Conservation (phyloP, 176 grass and related monocot species). For the Bromus sterilis region DNA sequence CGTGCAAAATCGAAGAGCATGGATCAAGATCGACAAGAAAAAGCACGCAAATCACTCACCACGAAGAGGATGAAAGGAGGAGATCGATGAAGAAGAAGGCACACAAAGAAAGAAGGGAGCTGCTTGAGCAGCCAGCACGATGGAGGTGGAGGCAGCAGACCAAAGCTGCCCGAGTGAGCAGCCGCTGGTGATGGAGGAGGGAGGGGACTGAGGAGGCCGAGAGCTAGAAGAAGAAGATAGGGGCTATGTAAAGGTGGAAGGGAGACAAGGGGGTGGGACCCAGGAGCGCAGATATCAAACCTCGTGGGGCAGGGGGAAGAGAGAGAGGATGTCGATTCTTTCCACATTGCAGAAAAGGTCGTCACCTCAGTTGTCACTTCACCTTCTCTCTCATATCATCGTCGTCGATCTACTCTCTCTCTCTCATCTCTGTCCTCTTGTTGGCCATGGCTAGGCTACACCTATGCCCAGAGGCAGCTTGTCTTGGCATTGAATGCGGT, state of each 20-base stretch:
- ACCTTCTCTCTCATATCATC: constrained; percentile 12
- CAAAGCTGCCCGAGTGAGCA: not conserved
- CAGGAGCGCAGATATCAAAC: constrained; percentile 41
- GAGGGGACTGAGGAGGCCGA: not conserved
- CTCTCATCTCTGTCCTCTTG: not conserved
- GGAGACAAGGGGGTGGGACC: constrained; percentile 7
- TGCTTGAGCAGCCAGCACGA: not conserved
- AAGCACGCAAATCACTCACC: too few relatives aligned
- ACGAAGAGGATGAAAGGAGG: not conserved
- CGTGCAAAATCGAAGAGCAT: not conserved
- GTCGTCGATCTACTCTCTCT: not conserved
- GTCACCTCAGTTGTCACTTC: constrained; percentile 45
- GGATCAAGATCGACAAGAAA: not conserved
- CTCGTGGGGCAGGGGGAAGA: constrained; percentile 16
- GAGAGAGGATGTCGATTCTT: not conserved
- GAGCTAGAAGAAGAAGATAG: not conserved
- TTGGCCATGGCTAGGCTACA: constrained; percentile 5
- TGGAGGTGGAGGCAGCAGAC: not conserved
- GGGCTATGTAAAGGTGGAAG: not conserved
- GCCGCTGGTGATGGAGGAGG: not conserved
- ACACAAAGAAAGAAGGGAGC: not conserved
- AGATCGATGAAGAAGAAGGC: not conserved
- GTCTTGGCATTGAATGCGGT: constrained; percentile 28
- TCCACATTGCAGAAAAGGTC: constrained; percentile 21
- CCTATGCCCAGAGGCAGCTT: not conserved